phyloP scores from a whole-genome alignment of 169 alveolate species.

The Amoebophrya sp. region DNA sequence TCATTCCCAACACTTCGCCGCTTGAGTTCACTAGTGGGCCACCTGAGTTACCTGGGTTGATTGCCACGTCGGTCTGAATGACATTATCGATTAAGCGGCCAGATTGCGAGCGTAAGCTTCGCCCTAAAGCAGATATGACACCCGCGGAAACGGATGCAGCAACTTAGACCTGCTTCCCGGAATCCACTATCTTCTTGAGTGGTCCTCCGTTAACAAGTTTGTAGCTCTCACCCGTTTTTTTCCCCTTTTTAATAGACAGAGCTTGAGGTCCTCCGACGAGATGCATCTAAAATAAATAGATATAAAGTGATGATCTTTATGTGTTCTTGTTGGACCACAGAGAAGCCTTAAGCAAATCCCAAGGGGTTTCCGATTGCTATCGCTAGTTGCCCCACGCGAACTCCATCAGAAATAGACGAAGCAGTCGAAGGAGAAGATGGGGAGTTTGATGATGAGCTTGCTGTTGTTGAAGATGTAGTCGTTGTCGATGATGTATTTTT shows the following conservation, averaged over 20 bases:
- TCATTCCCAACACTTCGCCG: slow-evolving; percentile 37
- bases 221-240: no score
- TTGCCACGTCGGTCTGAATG: slow-evolving; percentile 35
- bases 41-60: slow-evolving; percentile 43
- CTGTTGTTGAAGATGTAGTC: background rate
- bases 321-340: no score
- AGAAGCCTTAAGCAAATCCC: no score
- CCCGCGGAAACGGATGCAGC: background rate
- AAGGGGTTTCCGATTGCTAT: background rate
- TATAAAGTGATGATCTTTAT: no score
- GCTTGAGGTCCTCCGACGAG: no score
- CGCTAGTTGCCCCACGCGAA: background rate
- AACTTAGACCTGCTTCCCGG: no score
- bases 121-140: background rate
- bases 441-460: background rate
- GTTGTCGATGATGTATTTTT: background rate
- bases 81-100: slow-evolving; percentile 9
- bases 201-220: no score
- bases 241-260: no score
- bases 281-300: no score
- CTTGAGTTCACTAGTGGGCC: slow-evolving; percentile 31
- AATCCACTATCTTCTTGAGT: no score
- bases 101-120: background rate
- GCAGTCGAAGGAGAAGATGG: no score
- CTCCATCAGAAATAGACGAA: no score